Conservation (phyloP, 1,139 yeast genomes). For the Kurtzmaniella quercitrusa region DNA sequence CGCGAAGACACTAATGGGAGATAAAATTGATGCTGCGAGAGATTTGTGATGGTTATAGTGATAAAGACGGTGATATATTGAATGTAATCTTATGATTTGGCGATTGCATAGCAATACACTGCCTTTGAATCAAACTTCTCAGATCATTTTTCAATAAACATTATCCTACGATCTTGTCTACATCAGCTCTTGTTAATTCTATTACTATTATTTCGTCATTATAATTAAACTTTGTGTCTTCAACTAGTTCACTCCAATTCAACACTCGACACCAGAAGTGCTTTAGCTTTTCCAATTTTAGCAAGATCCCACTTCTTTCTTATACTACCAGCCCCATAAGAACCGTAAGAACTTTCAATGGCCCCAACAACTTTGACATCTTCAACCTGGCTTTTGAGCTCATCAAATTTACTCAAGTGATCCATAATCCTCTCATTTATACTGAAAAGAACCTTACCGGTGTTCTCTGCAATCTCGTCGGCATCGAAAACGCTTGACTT, state of each 20-base stretch:
- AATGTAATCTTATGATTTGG: too few species aligned
- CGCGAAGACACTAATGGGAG: too few species aligned
- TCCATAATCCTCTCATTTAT: conserved; percentile 17
- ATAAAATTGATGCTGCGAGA: too few species aligned
- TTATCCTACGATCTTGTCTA: too few species aligned
- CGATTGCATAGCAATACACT: too few species aligned
- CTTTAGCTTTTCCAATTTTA: not conserved
- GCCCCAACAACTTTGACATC: not conserved
- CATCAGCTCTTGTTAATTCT: too few species aligned
- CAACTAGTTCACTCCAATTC: not conserved
- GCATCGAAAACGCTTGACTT: conserved; percentile 18
- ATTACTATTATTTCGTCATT: too few species aligned
- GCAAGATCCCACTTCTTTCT: conserved; percentile 3
- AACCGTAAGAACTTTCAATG: not conserved
- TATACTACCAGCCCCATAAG: not conserved
- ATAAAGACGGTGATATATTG: too few species aligned
- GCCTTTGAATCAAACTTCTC: too few species aligned
- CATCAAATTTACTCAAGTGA: conserved; percentile 13
- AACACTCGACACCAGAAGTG: not conserved
- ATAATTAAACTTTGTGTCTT: too few species aligned
- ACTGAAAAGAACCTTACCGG: conserved; percentile 20
- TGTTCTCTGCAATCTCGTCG: conserved; percentile 15
- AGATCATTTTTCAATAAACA: too few species aligned
- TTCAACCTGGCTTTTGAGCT: conserved; percentile 7
- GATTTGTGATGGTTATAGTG: too few species aligned